phyloP scores from a whole-genome alignment of 257 asterid species.

The Fraxinus americana region DNA sequence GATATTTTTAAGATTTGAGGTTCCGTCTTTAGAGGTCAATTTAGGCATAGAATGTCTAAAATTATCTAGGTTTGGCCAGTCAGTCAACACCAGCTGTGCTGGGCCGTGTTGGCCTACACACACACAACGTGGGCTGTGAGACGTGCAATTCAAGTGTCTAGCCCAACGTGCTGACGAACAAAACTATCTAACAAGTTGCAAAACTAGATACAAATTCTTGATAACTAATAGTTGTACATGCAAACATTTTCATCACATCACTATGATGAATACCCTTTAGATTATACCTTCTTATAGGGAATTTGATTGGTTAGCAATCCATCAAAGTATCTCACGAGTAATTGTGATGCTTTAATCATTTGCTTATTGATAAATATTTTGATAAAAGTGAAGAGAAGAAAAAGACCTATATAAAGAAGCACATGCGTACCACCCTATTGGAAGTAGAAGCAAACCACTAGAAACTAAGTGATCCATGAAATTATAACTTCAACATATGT shows the following conservation, averaged over 20 bases:
- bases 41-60: too few relatives aligned
- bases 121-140: constrained; percentile 37
- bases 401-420: constrained; percentile 36
- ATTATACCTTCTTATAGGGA: not conserved
- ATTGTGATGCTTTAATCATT: constrained; percentile 41
- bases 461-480: constrained; percentile 60
- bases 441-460: constrained; percentile 33
- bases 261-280: not conserved
- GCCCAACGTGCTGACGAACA: too few relatives aligned
- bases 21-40: too few relatives aligned
- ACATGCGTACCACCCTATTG: constrained; percentile 72
- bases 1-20: too few relatives aligned
- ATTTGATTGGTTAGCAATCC: constrained; percentile 20
- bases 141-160: constrained; percentile 11
- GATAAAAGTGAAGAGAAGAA: constrained; percentile 21
- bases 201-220: constrained; percentile 14
- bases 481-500: too few relatives aligned
- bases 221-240: constrained; percentile 12
- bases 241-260: constrained; percentile 19
- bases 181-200: constrained; percentile 20
- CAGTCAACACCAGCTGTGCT: too few relatives aligned
- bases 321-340: constrained; percentile 16
- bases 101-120: too few relatives aligned
- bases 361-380: constrained; percentile 28
- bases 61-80: too few relatives aligned